Base-by-base conservation (phyloP, 179 eudicot genomes). In the Corrigiola litoralis region DNA sequence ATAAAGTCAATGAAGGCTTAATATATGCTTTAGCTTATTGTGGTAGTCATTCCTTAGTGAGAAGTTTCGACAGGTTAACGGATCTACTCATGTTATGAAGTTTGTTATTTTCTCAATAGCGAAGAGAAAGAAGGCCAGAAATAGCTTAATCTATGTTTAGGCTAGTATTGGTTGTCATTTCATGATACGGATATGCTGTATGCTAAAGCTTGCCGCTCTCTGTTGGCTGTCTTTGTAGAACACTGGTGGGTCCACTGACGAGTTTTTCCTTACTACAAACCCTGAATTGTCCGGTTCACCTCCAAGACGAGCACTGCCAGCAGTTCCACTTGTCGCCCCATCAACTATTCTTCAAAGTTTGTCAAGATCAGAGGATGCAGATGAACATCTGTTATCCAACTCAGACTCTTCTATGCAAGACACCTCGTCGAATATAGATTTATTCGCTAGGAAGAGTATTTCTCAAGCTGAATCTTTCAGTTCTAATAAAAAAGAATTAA, bases 221-320 rank as follows among this genome's bases (percentile, higher is more conserved):
- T 72, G 31, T 7, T 70, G 48, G 14, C 37, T 42, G 29, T 59
- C 31, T 72, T 48, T 66, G 58, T 85, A 91, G 99, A 92, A 77
- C 69, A 87, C 81, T 77, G 82, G 82, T 67, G 87, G 92, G 55
- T 78, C 89, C 16, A 72, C 75, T 20, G 90, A 85, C 65, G 99
- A 86, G 69, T 95, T 83, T 69, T 95, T 95, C 74, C 86, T 88
- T 58, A 90, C 76, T 46, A 95, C 99, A 18, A 82, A 72, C 68
- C 73, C 83, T 63, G 95, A 87, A 77, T 59, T 82, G 63, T 85
- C 97, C 17, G 97, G 99, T 74, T 87, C 92, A 53, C 97, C 99
- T 65, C 99, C 99, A 5, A 78, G 79, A 71, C 89, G 92, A 71
- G 68, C 79, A 28, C 97, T 96, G 12, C 99, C 97, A n/a, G 64